Evolutionary conservation across 2,329 filamentous ascomycete species (phyloP).

Genomic region (Pseudocercospora macadamiae): DNA sequence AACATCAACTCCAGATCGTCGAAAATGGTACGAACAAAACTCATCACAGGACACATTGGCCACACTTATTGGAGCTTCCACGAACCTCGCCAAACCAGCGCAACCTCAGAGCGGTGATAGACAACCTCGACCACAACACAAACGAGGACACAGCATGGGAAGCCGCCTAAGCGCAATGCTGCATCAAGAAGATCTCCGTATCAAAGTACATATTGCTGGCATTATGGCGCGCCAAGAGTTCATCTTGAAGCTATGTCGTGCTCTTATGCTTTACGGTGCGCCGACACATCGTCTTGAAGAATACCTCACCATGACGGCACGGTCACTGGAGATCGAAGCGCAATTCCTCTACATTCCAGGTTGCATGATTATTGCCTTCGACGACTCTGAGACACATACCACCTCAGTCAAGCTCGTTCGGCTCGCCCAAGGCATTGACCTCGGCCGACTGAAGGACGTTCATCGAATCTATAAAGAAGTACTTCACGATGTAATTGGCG

Average conservation of each 20-base stretch:
- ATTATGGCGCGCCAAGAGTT: conserved; percentile 81
- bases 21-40: conserved; percentile 28
- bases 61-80: conserved; percentile 47
- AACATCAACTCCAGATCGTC: conserved; percentile 20
- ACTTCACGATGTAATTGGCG: conserved; percentile 71
- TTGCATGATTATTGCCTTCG: conserved; percentile 94
- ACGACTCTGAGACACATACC: conserved; percentile 71
- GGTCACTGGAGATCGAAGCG: conserved; percentile 84
- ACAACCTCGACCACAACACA: conserved; percentile 29
- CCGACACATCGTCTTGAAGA: conserved; percentile 90
- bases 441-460: conserved; percentile 73
- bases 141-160: conserved; percentile 35
- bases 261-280: conserved; percentile 83
- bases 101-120: conserved; percentile 41
- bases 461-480: conserved; percentile 81
- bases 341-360: conserved; percentile 90
- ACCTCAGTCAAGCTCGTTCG: conserved; percentile 79
- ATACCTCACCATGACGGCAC: conserved; percentile 86
- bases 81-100: conserved; percentile 45
- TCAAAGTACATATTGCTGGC: conserved; percentile 64
- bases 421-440: conserved; percentile 68
- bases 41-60: conserved; percentile 19
- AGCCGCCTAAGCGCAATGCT: conserved; percentile 34
- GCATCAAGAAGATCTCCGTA: conserved; percentile 60
- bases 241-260: conserved; percentile 79